These are phyloP conservation scores for Lachnellula suecica DNA, from an alignment of 2,329 filamentous ascomycete species.

Conservation along the genomic window DNA sequence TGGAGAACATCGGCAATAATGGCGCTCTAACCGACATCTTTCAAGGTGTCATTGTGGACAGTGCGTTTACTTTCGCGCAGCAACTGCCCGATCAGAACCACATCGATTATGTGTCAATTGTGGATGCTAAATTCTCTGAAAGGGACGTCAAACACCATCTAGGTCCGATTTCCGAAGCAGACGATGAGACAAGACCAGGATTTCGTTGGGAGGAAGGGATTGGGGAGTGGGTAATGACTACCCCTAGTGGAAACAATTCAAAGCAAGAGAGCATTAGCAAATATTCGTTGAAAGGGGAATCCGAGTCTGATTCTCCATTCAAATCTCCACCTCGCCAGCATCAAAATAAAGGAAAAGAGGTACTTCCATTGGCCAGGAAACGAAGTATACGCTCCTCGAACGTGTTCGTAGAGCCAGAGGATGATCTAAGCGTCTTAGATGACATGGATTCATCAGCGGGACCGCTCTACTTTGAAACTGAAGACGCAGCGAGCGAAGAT, in stretches of 20 bases:
- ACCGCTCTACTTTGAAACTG: no score
- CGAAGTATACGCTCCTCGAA: not conserved
- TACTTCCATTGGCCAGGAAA: not conserved
- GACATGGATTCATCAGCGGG: not conserved
- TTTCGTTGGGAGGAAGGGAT: slow-evolving; percentile 57
- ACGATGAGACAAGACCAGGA: slow-evolving; percentile 16
- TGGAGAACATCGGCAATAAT: slow-evolving; percentile 15
- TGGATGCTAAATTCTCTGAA: slow-evolving; percentile 22
- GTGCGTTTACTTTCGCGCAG: slow-evolving; percentile 33
- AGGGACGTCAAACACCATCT: slow-evolving; percentile 3
- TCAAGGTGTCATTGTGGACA: slow-evolving; percentile 31
- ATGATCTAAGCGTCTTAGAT: not conserved
- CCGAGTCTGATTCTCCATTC: slow-evolving; percentile 23
- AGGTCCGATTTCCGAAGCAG: not conserved
- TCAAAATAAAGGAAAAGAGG: slow-evolving; percentile 2
- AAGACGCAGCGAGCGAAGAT: slow-evolving; percentile 3
- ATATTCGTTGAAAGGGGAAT: slow-evolving; percentile 8
- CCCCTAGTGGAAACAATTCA: slow-evolving; percentile 36
- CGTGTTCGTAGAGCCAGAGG: not conserved
- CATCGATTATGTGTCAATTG: slow-evolving; percentile 29
- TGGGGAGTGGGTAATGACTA: slow-evolving; percentile 54
- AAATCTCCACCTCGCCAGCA: slow-evolving; percentile 14
- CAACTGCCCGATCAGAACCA: slow-evolving; percentile 27
- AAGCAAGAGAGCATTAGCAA: slow-evolving; percentile 23
- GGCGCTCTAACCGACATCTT: slow-evolving; percentile 12